A percentile compares a stretch with the other conserved stretches of the same genome.
phyloP scores from a whole-genome alignment of 2,329 filamentous ascomycete species.

The Gyromitra esculenta region DNA sequence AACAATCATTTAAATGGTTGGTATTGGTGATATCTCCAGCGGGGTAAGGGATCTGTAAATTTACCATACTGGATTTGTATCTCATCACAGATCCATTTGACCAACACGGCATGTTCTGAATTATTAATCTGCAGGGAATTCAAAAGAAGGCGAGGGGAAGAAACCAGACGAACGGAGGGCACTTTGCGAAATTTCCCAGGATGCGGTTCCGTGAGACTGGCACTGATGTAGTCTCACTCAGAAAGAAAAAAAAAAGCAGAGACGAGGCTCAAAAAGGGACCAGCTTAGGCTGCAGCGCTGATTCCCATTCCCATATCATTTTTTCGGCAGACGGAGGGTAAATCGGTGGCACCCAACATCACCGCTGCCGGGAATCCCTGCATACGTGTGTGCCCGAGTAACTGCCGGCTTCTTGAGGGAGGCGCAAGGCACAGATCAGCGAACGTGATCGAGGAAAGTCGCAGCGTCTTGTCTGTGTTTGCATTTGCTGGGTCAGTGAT shows the following conservation, averaged over 20 bases:
- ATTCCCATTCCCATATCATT: background rate
- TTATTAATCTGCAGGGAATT: conserved; percentile 2
- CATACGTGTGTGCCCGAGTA: background rate
- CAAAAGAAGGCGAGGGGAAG: conserved; percentile 6
- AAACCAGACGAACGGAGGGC: conserved; percentile 6
- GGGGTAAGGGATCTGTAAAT: conserved; percentile 37
- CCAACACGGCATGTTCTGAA: background rate
- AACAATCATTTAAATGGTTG: conserved; percentile 6
- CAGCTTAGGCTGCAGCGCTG: background rate
- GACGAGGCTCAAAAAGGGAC: conserved; percentile 26
- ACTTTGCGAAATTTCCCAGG: conserved; percentile 5
- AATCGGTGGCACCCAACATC: conserved; percentile 34
- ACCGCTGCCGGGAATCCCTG: conserved; percentile 34
- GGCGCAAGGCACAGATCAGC: conserved; percentile 14
- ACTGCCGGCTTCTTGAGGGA: conserved; percentile 27
- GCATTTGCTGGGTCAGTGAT: conserved; percentile 27
- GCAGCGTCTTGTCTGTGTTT: conserved; percentile 36
- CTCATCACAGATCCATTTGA: conserved; percentile 32
- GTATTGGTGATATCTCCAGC: conserved; percentile 11
- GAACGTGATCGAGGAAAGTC: conserved; percentile 33
- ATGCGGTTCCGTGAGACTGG: conserved; percentile 19
- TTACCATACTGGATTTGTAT: conserved; percentile 22
- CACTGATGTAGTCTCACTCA: conserved; percentile 16
- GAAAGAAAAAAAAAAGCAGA: conserved; percentile 4
- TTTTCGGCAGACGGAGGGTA: conserved; percentile 22